phyloP scores from a whole-genome alignment of 345 rosid species.

The Gossypium arboreum region DNA sequence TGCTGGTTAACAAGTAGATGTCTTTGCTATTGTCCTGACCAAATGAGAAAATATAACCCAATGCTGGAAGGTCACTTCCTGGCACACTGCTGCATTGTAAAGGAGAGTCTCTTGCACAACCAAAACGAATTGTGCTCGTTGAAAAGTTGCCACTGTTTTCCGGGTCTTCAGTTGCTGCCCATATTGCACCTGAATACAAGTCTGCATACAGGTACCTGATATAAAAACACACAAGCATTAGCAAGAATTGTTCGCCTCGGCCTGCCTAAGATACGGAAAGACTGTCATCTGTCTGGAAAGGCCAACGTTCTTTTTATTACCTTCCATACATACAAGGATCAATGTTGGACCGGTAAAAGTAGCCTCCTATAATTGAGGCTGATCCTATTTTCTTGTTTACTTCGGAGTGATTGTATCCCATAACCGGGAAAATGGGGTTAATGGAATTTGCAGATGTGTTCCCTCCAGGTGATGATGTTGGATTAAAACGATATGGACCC shows the following conservation, averaged over 20 bases:
- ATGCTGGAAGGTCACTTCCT: slow-evolving; percentile 49
- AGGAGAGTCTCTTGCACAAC: slow-evolving; percentile 70
- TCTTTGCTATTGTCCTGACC: slow-evolving; percentile 84
- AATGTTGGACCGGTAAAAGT: slow-evolving; percentile 62
- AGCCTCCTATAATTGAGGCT: slow-evolving; percentile 83
- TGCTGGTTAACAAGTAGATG: slow-evolving; percentile 51
- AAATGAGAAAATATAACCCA: slow-evolving; percentile 79
- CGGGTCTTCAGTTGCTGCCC: slow-evolving; percentile 67
- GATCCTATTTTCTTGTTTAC: slow-evolving; percentile 76
- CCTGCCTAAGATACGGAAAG: background rate
- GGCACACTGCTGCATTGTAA: slow-evolving; percentile 48
- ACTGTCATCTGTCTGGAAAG: background rate
- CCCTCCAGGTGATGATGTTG: slow-evolving; percentile 50
- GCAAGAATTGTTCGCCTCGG: background rate
- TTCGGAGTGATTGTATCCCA: slow-evolving; percentile 83
- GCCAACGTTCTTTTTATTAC: slow-evolving; percentile 25
- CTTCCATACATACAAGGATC: slow-evolving; percentile 86
- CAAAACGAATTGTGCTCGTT: slow-evolving; percentile 41
- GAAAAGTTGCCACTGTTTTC: slow-evolving; percentile 76
- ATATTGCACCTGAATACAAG: slow-evolving; percentile 55
- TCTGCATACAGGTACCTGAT: slow-evolving; percentile 83
- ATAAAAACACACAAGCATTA: background rate
- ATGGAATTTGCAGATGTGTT: slow-evolving; percentile 48
- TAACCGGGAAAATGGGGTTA: slow-evolving; percentile 53
- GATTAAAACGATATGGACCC: slow-evolving; percentile 50